Base-by-base conservation (phyloP, 148 eudicot species). In the Heliamphora exappendiculata region DNA sequence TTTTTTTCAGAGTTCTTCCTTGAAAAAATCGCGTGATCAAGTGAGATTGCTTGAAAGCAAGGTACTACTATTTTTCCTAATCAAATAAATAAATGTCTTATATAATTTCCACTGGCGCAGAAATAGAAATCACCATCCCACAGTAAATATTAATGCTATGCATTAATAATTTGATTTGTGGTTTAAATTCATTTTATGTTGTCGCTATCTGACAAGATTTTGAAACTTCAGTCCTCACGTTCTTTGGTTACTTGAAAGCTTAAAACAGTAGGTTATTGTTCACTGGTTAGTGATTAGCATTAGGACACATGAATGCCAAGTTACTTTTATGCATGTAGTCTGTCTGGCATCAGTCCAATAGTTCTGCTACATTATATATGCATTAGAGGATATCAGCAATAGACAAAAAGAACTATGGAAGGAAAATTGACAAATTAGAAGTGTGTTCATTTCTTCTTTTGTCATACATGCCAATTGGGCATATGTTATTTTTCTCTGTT, bases 31-130 rank as follows among this genome's bases (percentile, higher is more conserved):
- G 44, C 96, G 96, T 67, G 84, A 81, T 78, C 89, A 85, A 81
- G 91, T 92, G 51, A 83, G 87, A 76, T 60, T 75, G 50, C 92
- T 95, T 82, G 98, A 95, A 87, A 87, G 73, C 82, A 91, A 89
- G 94, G 98, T 88, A 82, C 4, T 55, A 39, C 14, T 5, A 16
- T 3, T 55, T 31, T 9, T 14, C 14, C 1, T n/a, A n/a, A n/a
- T n/a, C n/a, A n/a, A n/a, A n/a, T n/a, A n/a, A n/a, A n/a, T n/a
- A n/a, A n/a, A n/a, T n/a, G n/a, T n/a, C n/a, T n/a, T n/a, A n/a
- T n/a, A n/a, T n/a, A n/a, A n/a, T n/a, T n/a, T n/a, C n/a, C n/a
- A n/a, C n/a, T n/a, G n/a, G n/a, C n/a, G n/a, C n/a, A n/a, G n/a
- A n/a, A n/a, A n/a, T n/a, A n/a, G n/a, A n/a, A n/a, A n/a, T n/a